Conservation (phyloP, 2,329 filamentous ascomycete species). For the Pestalotiopsis sp. region DNA sequence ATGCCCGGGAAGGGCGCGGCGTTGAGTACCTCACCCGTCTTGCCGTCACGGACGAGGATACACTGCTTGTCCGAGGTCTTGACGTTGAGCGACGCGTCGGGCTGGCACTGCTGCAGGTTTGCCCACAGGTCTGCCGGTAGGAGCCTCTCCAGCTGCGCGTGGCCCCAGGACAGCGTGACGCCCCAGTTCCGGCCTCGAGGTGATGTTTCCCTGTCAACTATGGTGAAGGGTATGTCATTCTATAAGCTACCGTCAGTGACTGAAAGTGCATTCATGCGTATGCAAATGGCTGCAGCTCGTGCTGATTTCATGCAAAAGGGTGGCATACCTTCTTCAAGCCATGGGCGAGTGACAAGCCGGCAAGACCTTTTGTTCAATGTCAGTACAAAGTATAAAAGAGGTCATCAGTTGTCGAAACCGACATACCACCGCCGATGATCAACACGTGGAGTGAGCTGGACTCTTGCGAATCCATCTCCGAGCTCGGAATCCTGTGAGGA, state of each 20-base stretch:
- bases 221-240: background rate
- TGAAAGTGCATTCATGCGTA: background rate
- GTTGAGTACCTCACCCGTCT: background rate
- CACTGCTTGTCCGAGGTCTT: background rate
- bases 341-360: background rate
- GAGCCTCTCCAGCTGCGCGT: background rate
- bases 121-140: background rate
- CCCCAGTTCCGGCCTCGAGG: constrained; percentile 5
- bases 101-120: constrained; percentile 2
- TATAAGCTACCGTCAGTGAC: background rate
- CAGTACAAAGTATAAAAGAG: background rate
- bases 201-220: background rate
- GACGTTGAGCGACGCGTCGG: constrained; percentile 1
- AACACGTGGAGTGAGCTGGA: background rate
- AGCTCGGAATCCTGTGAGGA: background rate
- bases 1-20: background rate
- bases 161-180: constrained; percentile 3
- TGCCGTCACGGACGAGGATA: constrained; percentile 3
- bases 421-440: constrained; percentile 4
- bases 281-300: background rate
- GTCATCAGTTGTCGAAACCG: background rate
- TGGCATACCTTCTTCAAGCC: background rate
- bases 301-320: background rate
- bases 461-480: background rate
- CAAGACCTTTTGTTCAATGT: background rate